These are phyloP conservation scores for Stenogyne calaminthoides DNA, from an alignment of 305 asterid genomes.

Conservation along the genomic window DNA sequence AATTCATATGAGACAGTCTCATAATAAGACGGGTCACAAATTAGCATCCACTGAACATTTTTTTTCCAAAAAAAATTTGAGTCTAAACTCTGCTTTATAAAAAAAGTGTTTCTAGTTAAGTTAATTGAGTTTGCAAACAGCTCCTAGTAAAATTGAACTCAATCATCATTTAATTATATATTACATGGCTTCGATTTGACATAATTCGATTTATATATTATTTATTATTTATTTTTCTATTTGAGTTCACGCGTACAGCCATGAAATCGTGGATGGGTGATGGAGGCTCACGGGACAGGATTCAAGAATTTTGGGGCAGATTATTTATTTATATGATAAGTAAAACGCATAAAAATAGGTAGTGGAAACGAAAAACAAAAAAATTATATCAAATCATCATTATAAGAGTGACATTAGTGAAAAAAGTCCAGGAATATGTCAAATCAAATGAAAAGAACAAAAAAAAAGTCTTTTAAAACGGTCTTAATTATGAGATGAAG, in stretches of 20 bases:
- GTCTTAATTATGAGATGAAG: too few relatives aligned
- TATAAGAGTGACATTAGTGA: constrained; percentile 30
- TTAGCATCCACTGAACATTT: too few relatives aligned
- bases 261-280: background rate
- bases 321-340: constrained; percentile 9
- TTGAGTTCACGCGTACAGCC: background rate
- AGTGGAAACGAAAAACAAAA: too few relatives aligned
- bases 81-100: too few relatives aligned
- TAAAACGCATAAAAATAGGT: constrained; percentile 6
- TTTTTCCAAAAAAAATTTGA: too few relatives aligned
- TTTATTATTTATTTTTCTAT: background rate
- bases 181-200: background rate
- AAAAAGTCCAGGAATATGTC: constrained; percentile 40
- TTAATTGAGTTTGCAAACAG: too few relatives aligned
- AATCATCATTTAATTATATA: too few relatives aligned
- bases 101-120: too few relatives aligned
- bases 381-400: constrained; percentile 18
- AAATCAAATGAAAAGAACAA: background rate
- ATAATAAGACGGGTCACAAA: too few relatives aligned
- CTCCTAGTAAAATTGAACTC: background rate
- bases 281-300: background rate
- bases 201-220: background rate
- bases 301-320: constrained; percentile 16
- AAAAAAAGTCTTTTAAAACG: too few relatives aligned
- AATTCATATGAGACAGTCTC: too few relatives aligned